Evolutionary conservation across 2,329 filamentous ascomycete species (phyloP), one percentile per base, ranked within the genome.

Genomic region (Sphaerulina vaccinii): DNA sequence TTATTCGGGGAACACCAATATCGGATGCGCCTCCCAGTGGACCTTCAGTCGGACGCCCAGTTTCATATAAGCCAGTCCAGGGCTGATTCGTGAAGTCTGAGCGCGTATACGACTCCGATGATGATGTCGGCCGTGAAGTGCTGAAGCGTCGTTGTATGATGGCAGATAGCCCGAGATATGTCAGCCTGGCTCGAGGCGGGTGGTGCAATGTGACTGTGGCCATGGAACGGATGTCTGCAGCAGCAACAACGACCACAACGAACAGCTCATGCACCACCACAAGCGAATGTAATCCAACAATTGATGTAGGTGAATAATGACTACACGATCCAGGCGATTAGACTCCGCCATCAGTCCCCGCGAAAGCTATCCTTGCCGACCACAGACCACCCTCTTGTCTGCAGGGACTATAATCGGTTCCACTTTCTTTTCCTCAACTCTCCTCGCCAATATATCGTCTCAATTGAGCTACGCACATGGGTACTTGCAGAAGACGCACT

Each of bases 71-170:
- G 37, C 78, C 76, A 7, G 81, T 82, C 66, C 78, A 87, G 15
- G 79, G 79, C 63, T 85, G 82, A 46, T 76, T 79, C 51, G 79
- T 76, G 58, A 86, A 86, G 69, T 86, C 82, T 7, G 81, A 81
- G 33, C 81, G 78, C 59, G 77, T 74, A 60, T 82, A 84, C 36
- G 58, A 61, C 24, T 57, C 54, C 1, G 65, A 72, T 3, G 75
- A 76, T 38, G 61, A 59, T 35, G 63, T 65, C 9, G 11, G 37
- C 35, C 55, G 54, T 23, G 56, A 54, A 32, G 66, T 62, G 35
- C 66, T 65, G 15, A 72, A 58, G 60, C 72, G 57, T 40, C 65
- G 63, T 27, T 55, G 59, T 41, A 55, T 33, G 43, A 71, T 62
- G n/a, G 60, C 66, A 32, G 65, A 70, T 22, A 72, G 61, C 16